Percentiles rank a stretch among this genome's conserved stretches.
phyloP scores from a whole-genome alignment of 2,329 filamentous ascomycete genomes.

The Cercospora berteroae region DNA sequence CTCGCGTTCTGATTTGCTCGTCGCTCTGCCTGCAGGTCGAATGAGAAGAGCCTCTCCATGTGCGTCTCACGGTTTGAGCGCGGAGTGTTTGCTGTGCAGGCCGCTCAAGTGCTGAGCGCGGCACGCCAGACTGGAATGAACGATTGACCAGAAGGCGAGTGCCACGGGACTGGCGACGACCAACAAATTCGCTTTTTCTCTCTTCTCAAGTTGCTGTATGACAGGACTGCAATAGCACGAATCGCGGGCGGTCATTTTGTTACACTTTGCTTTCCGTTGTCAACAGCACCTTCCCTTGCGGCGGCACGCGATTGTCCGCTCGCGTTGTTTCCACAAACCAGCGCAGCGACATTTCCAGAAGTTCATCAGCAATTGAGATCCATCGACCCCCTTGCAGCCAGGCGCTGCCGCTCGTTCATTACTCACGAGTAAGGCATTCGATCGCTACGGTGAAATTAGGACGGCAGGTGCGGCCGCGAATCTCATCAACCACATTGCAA shows the following conservation, averaged over 20 bases:
- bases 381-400: conserved; percentile 18
- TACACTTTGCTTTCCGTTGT: conserved; percentile 9
- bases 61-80: neutral
- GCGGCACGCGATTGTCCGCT: neutral
- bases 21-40: conserved; percentile 1
- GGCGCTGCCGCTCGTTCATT: conserved; percentile 10
- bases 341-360: neutral
- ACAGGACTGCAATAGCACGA: conserved; percentile 3
- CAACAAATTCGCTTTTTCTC: neutral
- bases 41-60: neutral
- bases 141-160: neutral
- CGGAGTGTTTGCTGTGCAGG: neutral
- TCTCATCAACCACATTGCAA: neutral
- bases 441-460: neutral
- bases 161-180: neutral
- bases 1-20: conserved; percentile 5
- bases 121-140: neutral
- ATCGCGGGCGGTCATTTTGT: conserved; percentile 10
- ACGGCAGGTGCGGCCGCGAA: neutral
- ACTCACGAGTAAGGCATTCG: neutral
- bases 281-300: neutral
- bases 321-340: neutral
- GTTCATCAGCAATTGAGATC: neutral
- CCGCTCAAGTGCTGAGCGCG: neutral
- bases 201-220: neutral